Evolutionary conservation across 495 filamentous ascomycete species (phyloP).

Genomic region (Xylaria telfairii): DNA sequence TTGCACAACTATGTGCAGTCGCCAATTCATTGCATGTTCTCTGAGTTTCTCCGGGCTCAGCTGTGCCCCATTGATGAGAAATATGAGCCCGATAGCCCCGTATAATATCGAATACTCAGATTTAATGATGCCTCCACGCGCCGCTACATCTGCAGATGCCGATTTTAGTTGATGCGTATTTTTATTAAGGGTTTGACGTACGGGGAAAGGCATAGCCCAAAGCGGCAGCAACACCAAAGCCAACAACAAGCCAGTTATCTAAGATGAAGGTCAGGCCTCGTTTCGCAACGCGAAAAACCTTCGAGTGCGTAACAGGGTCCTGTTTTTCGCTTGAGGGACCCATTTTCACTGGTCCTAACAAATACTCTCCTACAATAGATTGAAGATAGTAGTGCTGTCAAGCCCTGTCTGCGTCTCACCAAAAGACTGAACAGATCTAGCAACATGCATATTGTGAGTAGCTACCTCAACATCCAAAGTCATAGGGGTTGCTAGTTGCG

Average conservation of each 20-base stretch:
- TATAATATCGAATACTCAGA: conserved; percentile 62
- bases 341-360: neutral
- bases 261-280: conserved; percentile 46
- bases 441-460: neutral
- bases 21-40: conserved; percentile 58
- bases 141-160: conserved; percentile 51
- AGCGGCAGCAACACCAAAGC: conserved; percentile 56
- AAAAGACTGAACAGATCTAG: neutral
- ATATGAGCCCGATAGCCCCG: conserved; percentile 60
- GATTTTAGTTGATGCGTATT: neutral
- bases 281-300: conserved; percentile 18
- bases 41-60: conserved; percentile 59
- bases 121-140: conserved; percentile 57
- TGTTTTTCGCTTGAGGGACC: neutral
- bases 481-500: neutral
- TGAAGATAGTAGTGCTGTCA: neutral
- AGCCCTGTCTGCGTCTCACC: neutral
- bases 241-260: conserved; percentile 63
- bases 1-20: conserved; percentile 59
- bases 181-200: conserved; percentile 28
- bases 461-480: neutral
- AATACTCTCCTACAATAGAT: neutral
- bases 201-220: conserved; percentile 60
- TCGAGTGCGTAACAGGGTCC: conserved; percentile 31
- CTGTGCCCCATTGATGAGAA: conserved; percentile 61